A percentile compares a stretch with the other conserved stretches of the same genome.
phyloP scores from a whole-genome alignment of 495 filamentous ascomycete species.

The Apodospora peruviana region DNA sequence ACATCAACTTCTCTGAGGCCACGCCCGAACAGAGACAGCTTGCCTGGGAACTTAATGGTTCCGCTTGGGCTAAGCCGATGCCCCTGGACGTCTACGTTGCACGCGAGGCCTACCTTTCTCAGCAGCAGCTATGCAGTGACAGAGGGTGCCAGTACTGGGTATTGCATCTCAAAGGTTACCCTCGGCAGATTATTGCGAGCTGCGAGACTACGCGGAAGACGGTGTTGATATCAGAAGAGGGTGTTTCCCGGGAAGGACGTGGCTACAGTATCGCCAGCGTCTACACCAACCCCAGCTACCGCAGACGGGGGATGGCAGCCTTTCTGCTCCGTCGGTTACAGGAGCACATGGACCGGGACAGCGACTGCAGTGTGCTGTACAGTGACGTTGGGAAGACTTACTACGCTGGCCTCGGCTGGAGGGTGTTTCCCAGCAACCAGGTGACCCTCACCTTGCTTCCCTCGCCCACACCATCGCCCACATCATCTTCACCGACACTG shows the following conservation, averaged over 20 bases:
- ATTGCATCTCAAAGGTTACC: constrained; percentile 47
- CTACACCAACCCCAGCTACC: constrained; percentile 63
- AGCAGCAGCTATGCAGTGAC: constrained; percentile 52
- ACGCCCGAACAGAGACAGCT: constrained; percentile 17
- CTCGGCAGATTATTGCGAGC: constrained; percentile 57
- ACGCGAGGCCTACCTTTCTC: constrained; percentile 56
- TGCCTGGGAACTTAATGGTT: constrained; percentile 16
- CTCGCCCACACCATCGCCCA: constrained; percentile 13
- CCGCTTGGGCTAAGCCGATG: constrained; percentile 13
- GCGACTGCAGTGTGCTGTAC: constrained; percentile 66
- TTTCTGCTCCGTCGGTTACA: constrained; percentile 43
- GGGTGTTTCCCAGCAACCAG: constrained; percentile 62
- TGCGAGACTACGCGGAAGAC: constrained; percentile 77
- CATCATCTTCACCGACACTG: too few relatives aligned
- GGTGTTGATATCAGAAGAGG: constrained; percentile 43
- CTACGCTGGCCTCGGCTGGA: constrained; percentile 76
- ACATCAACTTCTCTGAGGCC: constrained; percentile 18
- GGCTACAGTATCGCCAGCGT: constrained; percentile 78
- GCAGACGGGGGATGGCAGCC: constrained; percentile 72
- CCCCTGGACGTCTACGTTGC: constrained; percentile 54
- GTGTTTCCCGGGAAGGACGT: constrained; percentile 47
- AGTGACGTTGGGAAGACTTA: constrained; percentile 88
- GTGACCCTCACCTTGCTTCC: constrained; percentile 51
- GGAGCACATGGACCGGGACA: constrained; percentile 39
- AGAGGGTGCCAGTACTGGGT: constrained; percentile 64